These are phyloP conservation scores for Carex cristatella DNA, from an alignment of 176 grass and related monocot species.

Conservation along the genomic window DNA sequence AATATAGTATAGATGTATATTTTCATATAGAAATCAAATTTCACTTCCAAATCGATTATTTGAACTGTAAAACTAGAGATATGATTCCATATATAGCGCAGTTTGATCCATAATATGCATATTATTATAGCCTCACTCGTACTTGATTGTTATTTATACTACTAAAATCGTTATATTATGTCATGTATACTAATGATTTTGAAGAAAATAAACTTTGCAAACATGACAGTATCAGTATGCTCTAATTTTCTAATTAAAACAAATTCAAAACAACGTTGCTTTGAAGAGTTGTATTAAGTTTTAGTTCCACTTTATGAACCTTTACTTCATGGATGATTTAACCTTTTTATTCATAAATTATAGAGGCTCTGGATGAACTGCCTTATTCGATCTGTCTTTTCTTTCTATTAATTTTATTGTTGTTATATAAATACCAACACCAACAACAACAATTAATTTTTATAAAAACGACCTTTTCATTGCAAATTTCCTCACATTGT, in stretches of 20 bases:
- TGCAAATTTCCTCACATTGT: too few species aligned
- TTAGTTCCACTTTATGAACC: background rate
- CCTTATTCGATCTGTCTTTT: background rate
- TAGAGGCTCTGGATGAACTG: background rate
- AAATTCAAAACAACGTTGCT: background rate
- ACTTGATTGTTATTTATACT: too few species aligned
- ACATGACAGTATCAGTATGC: background rate
- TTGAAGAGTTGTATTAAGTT: background rate
- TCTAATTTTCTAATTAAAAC: background rate
- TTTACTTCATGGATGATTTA: background rate
- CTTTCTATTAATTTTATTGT: background rate
- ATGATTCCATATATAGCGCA: too few species aligned
- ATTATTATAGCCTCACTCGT: too few species aligned
- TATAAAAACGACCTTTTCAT: too few species aligned
- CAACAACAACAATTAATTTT: too few species aligned
- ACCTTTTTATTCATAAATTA: background rate
- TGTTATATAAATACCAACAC: background rate
- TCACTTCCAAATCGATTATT: too few species aligned
- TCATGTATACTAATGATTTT: background rate
- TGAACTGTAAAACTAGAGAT: too few species aligned
- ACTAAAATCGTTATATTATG: too few species aligned
- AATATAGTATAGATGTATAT: too few species aligned
- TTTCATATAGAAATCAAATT: too few species aligned
- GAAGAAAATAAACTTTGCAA: background rate
- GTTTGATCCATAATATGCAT: too few species aligned